These are phyloP conservation scores for Pythium sp. DNA, from an alignment of 352 stramenopile species.

Conservation along the genomic window DNA sequence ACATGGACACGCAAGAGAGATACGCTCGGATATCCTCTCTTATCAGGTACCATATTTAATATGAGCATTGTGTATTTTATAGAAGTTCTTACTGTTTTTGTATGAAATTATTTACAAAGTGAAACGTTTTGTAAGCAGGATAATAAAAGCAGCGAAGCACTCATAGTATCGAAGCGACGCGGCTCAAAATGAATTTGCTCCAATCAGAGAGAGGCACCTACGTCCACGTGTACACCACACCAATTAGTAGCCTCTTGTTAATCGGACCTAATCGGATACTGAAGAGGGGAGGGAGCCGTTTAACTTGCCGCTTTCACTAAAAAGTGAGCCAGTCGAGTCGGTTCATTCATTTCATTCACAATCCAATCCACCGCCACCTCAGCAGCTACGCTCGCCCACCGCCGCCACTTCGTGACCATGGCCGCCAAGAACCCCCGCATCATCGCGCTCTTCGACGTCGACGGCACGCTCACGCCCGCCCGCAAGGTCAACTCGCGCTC, in stretches of 20 bases:
- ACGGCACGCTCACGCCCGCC: conserved; percentile 96
- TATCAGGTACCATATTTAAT: too few relatives aligned
- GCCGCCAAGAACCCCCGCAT: conserved; percentile 85
- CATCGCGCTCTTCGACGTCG: conserved; percentile 98
- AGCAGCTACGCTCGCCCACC: background rate
- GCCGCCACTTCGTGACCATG: background rate
- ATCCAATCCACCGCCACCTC: background rate
- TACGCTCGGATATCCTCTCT: too few relatives aligned
- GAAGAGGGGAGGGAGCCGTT: background rate
- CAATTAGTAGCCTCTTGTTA: background rate
- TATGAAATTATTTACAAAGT: too few relatives aligned
- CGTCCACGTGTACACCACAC: background rate
- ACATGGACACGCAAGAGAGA: too few relatives aligned
- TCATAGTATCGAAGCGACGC: too few relatives aligned
- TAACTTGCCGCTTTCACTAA: background rate
- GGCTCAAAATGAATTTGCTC: background rate
- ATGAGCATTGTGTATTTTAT: too few relatives aligned
- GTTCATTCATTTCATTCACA: background rate
- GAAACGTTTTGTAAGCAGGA: background rate
- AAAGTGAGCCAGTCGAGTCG: background rate
- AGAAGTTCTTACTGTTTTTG: too few relatives aligned
- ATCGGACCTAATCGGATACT: background rate
- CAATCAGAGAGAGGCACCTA: background rate
- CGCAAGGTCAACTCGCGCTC: conserved; percentile 58
- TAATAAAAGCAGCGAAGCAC: too few relatives aligned